These are phyloP conservation scores for Hortiboletus campestris DNA, from an alignment of 768 basidiomycete genomes.

Conservation along the genomic window DNA sequence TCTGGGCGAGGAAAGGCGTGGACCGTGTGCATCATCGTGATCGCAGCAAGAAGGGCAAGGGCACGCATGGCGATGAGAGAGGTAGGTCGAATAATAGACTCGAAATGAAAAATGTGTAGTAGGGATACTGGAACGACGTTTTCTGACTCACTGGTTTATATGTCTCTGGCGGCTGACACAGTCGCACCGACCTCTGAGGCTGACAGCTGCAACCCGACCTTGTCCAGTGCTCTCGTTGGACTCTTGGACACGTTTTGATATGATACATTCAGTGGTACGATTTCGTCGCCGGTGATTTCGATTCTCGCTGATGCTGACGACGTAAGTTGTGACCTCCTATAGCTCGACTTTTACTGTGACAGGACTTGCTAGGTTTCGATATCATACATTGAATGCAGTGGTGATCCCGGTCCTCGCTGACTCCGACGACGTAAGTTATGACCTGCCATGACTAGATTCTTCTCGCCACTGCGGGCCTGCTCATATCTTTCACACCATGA, in stretches of 20 bases:
- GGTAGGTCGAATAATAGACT: conserved; percentile 7
- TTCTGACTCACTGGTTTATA: conserved; percentile 14
- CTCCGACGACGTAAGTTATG: no score
- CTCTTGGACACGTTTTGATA: neutral
- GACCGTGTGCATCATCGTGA: conserved; percentile 17
- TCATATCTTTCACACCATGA: neutral
- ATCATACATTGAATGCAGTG: no score
- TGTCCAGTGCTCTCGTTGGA: neutral
- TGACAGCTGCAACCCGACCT: conserved; percentile 6
- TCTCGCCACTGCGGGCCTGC: neutral
- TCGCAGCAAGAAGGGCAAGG: conserved; percentile 24
- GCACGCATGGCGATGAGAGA: conserved; percentile 28
- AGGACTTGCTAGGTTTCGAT: no score
- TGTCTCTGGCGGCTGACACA: conserved; percentile 26
- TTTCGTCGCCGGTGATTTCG: neutral
- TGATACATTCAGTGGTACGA: neutral
- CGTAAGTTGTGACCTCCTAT: neutral
- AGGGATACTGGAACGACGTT: neutral
- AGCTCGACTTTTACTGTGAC: neutral
- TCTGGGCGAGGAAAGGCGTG: conserved; percentile 24
- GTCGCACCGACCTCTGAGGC: conserved; percentile 10
- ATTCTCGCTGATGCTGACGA: neutral
- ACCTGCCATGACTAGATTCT: no score
- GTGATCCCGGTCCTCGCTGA: no score
- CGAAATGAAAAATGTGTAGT: neutral